These are phyloP conservation scores for Kodamaea sp. DNA, from an alignment of 1,139 yeast species.

Conservation along the genomic window DNA sequence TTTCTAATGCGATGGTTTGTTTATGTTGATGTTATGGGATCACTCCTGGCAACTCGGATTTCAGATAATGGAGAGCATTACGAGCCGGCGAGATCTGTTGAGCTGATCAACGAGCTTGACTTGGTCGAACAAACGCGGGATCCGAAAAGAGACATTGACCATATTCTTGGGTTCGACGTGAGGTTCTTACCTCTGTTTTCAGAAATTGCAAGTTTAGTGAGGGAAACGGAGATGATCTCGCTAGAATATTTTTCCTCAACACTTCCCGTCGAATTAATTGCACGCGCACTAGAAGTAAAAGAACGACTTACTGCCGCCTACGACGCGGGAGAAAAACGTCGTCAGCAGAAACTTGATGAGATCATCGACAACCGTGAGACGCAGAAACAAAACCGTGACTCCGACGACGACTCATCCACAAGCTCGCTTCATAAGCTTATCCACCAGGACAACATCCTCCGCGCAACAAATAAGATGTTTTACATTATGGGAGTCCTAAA, in stretches of 20 bases:
- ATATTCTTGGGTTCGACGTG: constrained; percentile 56
- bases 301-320: constrained; percentile 30
- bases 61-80: constrained; percentile 16
- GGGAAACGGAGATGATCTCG: constrained; percentile 27
- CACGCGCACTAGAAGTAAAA: constrained; percentile 47
- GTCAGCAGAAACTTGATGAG: constrained; percentile 30
- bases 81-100: constrained; percentile 18
- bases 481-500: constrained; percentile 54
- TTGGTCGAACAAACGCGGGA: constrained; percentile 8
- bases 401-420: constrained; percentile 13
- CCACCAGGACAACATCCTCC: constrained; percentile 36
- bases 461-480: constrained; percentile 56
- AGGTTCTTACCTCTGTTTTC: constrained; percentile 49
- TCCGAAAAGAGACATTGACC: constrained; percentile 49
- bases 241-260: constrained; percentile 12
- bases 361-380: constrained; percentile 19
- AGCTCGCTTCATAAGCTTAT: constrained; percentile 18
- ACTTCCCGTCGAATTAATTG: constrained; percentile 35
- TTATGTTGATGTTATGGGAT: constrained; percentile 66
- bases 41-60: constrained; percentile 42
- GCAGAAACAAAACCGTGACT: constrained; percentile 10
- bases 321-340: constrained; percentile 32
- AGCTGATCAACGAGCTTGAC: constrained; percentile 8
- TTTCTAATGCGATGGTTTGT: constrained; percentile 72
- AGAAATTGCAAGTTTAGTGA: constrained; percentile 42